Percentiles rank a stretch among this genome's conserved stretches.
Conservation (phyloP, 306 rosid species). For the Quercus suber region DNA sequence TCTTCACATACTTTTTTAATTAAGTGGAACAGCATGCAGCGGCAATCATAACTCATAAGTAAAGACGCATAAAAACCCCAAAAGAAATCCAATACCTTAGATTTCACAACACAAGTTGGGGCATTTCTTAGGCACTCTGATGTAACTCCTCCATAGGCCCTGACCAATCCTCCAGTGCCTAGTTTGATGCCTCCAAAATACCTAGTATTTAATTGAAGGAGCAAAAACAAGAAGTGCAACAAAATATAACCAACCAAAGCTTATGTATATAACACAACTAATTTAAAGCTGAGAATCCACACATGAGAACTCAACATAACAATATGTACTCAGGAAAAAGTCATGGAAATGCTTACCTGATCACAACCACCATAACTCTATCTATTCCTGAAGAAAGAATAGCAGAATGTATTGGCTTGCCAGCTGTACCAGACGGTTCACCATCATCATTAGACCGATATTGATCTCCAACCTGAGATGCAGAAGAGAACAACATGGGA, state of each 20-base stretch:
- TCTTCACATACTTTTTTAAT: constrained; percentile 1
- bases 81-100: constrained; percentile 52
- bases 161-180: constrained; percentile 87
- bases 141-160: constrained; percentile 95
- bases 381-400: constrained; percentile 85
- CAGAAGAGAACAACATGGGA: background rate
- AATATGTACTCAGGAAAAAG: background rate
- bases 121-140: constrained; percentile 86
- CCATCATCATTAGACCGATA: constrained; percentile 92
- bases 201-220: constrained; percentile 33
- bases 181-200: constrained; percentile 91
- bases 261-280: background rate
- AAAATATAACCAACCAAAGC: background rate
- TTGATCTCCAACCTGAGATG: constrained; percentile 80
- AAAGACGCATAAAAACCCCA: constrained; percentile 14
- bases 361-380: constrained; percentile 94
- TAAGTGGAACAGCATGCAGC: background rate
- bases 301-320: background rate
- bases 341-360: constrained; percentile 49
- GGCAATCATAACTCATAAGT: background rate
- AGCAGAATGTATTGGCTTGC: constrained; percentile 87
- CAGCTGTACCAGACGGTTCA: constrained; percentile 93
- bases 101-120: constrained; percentile 71
- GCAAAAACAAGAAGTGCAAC: background rate
- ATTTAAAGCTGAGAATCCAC: background rate